These are phyloP conservation scores for Exophiala xenobiotica DNA, from an alignment of 2,329 filamentous ascomycete genomes.

Conservation along the genomic window DNA sequence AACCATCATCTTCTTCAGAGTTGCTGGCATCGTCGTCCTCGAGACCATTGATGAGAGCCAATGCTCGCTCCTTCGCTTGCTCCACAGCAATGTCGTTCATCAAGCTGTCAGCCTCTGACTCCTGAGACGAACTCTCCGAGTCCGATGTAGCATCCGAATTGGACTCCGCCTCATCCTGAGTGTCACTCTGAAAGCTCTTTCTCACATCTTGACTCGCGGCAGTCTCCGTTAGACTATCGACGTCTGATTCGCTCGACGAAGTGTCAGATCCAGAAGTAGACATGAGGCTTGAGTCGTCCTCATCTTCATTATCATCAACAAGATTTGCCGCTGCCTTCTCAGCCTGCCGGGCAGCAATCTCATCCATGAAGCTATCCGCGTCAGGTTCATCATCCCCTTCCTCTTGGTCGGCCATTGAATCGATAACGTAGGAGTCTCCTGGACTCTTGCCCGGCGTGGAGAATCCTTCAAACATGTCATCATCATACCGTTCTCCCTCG, in stretches of 20 bases:
- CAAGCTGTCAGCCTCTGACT: slow-evolving; percentile 39
- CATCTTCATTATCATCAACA: slow-evolving; percentile 18
- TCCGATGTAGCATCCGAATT: slow-evolving; percentile 19
- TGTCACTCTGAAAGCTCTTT: too few species aligned
- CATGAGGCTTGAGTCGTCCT: neutral
- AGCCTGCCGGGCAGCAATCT: slow-evolving; percentile 46
- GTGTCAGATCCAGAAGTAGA: slow-evolving; percentile 1
- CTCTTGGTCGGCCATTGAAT: neutral
- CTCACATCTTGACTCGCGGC: neutral
- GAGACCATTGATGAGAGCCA: slow-evolving; percentile 14
- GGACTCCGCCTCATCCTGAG: neutral
- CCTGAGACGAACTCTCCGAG: slow-evolving; percentile 22
- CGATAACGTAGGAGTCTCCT: slow-evolving; percentile 1
- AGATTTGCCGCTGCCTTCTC: slow-evolving; percentile 35
- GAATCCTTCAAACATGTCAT: slow-evolving; percentile 22
- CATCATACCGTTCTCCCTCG: slow-evolving; percentile 13
- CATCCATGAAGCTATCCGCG: slow-evolving; percentile 43
- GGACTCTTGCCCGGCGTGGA: slow-evolving; percentile 10
- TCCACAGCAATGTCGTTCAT: slow-evolving; percentile 48
- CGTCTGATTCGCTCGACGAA: slow-evolving; percentile 14
- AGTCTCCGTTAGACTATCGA: neutral
- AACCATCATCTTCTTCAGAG: slow-evolving; percentile 11
- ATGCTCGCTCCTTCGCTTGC: slow-evolving; percentile 40
- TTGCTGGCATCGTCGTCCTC: slow-evolving; percentile 20
- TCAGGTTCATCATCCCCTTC: slow-evolving; percentile 33